A percentile compares a stretch with the other conserved stretches of the same genome.
Conservation (phyloP, 441 rosid species). For the Kokia cookei region DNA sequence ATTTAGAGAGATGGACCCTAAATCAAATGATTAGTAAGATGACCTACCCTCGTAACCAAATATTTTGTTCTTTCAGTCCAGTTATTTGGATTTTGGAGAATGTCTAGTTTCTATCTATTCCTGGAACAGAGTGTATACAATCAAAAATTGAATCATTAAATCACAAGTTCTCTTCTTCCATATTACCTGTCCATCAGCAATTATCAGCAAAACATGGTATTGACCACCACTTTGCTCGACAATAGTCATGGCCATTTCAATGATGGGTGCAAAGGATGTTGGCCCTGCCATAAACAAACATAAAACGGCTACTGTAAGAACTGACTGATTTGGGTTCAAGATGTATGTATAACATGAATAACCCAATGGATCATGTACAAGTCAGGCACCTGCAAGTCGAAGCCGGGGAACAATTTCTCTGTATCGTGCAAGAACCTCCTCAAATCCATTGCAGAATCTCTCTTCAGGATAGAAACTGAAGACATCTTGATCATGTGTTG, state of each 20-base stretch:
- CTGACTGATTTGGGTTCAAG: not conserved
- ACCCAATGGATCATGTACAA: conserved; percentile 1
- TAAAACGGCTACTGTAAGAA: not conserved
- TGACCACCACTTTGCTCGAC: conserved; percentile 93
- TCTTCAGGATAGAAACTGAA: conserved; percentile 64
- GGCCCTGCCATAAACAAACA: conserved; percentile 52
- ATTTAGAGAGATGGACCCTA: not conserved
- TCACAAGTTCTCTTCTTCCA: not conserved
- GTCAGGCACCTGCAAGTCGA: conserved; percentile 57
- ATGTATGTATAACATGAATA: not conserved
- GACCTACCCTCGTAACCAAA: not conserved
- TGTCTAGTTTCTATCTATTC: not conserved
- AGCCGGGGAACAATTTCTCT: conserved; percentile 72
- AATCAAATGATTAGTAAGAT: not conserved
- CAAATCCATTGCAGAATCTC: conserved; percentile 72
- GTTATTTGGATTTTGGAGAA: not conserved
- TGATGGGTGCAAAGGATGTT: conserved; percentile 88
- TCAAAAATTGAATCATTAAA: not conserved
- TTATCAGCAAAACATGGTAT: conserved; percentile 87
- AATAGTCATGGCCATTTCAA: conserved; percentile 85
- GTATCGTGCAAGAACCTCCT: conserved; percentile 64
- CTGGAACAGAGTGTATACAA: not conserved
- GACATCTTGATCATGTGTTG: conserved; percentile 90
- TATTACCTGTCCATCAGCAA: conserved; percentile 95
- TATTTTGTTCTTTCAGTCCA: not conserved